These are phyloP conservation scores for Phytophthora nicotianae DNA, from an alignment of 352 stramenopile species.

Conservation along the genomic window DNA sequence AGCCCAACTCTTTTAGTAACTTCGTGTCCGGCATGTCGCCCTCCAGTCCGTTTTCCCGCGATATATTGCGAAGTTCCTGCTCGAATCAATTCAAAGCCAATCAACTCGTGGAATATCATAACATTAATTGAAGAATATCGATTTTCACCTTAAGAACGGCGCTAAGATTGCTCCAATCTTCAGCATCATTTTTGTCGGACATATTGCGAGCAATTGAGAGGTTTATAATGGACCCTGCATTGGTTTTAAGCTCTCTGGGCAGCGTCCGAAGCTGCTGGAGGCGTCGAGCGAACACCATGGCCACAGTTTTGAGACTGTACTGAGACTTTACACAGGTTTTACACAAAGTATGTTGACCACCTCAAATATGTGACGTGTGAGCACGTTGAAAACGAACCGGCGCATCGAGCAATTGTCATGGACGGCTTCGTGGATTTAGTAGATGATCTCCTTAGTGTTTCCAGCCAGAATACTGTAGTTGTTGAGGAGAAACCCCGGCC, in stretches of 20 bases:
- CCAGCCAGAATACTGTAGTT: background rate
- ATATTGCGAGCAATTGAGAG: constrained; percentile 3
- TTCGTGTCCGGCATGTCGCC: constrained; percentile 68
- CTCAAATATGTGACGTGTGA: constrained; percentile 39
- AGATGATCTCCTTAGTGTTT: constrained; percentile 47
- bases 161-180: constrained; percentile 67
- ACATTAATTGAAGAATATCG: constrained; percentile 3
- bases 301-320: constrained; percentile 12
- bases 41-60: constrained; percentile 46
- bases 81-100: constrained; percentile 1
- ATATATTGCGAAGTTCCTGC: constrained; percentile 71
- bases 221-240: background rate
- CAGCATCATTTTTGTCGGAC: constrained; percentile 12
- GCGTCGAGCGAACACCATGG: constrained; percentile 24
- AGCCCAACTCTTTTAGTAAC: constrained; percentile 69
- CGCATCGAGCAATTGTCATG: constrained; percentile 21
- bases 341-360: constrained; percentile 18
- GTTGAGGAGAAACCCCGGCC: background rate
- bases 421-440: constrained; percentile 45
- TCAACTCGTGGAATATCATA: constrained; percentile 7
- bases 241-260: constrained; percentile 2
- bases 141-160: constrained; percentile 63
- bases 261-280: constrained; percentile 20
- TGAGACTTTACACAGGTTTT: background rate
- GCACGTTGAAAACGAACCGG: constrained; percentile 10